Evolutionary conservation across 2,329 filamentous ascomycete species (phyloP), one percentile per base, ranked within the genome.

Genomic region (Phaeosphaeria sp.): DNA sequence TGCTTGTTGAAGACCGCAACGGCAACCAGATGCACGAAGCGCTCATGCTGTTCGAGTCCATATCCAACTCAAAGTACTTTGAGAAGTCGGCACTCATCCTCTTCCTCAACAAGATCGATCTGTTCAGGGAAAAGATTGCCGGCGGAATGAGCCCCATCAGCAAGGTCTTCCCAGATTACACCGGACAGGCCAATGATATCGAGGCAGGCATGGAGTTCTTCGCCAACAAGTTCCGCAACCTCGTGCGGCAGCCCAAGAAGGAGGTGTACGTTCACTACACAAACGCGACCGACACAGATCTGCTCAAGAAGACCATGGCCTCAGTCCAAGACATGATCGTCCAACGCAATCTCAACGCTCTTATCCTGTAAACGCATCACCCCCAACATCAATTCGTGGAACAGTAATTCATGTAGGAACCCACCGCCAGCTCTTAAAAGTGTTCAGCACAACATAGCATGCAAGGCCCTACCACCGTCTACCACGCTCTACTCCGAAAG

Each of bases 1-100:
- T 93, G 72, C 82, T 98, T 49, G 92, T 97, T 3, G 94, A 98
- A 80, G 94, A 98, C 77, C 93, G 96, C 78, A 95, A 96, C 76
- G 93, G 93, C 63, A 84, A 84, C 68, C 82, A 83, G 81, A 84
- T 84, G 82, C 79, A 83, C 72, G 82, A 84, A 71, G 82, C 82
- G 3, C 71, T 84, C 27, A 82, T 82, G 78, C 78, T 84, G 13
- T 84, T 84, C 73, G 81, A 84, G 67, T 81, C 78, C 59, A 83
- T 84, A 63, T 81, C 80, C 20, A 84, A 83, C 63, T 82, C 80
- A 50, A 81, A 81, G 59, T 83, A 82, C 71, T 83, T 84, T 59
- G 80, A 82, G 55, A 81, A 80, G 59, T 81, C 81, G 17, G 80
- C 81, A 11, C 75, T 84, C 33, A 83, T 84, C 55, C 75, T 84